Evolutionary conservation across 2,329 filamentous ascomycete genomes (phyloP), one percentile per base, ranked within the genome.

Genomic region (Xylariales sp.): DNA sequence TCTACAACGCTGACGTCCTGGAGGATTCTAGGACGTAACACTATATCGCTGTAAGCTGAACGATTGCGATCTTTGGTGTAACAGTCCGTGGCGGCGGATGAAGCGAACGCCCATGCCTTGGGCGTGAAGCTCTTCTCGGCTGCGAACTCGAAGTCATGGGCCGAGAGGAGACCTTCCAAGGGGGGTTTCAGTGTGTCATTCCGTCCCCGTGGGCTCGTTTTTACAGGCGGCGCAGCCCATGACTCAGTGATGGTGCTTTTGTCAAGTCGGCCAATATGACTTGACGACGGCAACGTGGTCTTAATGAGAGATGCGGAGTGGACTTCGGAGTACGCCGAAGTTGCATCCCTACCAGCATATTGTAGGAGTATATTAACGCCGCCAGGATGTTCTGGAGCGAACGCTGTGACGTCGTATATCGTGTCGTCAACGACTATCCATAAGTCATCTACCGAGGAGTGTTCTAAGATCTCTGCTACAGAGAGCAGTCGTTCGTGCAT

Each of bases 271-370:
- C 77, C 77, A 37, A 74, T 66, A 43, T 66, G 59, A 42, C 73
- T 70, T 5, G 70, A 64, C 20, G 64, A 51, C 33, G 68, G 60
- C 39, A 78, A 57, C 22, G 65, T 59, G n/a, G 53, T 53, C 22
- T 57, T 48, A 39, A 70, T 59, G 7, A 70, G 52, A n/a, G 58
- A 65, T 18, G 64, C 61, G 2, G 69, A 60, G 55, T 79, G 74
- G 22, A 75, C 66, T 48, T 69, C 64, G 19, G 66, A 69, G 61
- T 75, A 83, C 42, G 64, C 68, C 39, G 61, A 64, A 32, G 71
- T 75, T 4, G 73, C 75, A 58, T 79, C 75, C 19, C 63, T 64
- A 32, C 74, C 76, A 22, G 74, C 74, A 52, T 74, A 66, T 37
- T 65, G 59, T 31, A 68, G 57, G 33, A 81, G 64, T 51, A 76